These are phyloP conservation scores for Microcyclospora pomicola DNA, from an alignment of 2,329 filamentous ascomycete species.

Conservation along the genomic window DNA sequence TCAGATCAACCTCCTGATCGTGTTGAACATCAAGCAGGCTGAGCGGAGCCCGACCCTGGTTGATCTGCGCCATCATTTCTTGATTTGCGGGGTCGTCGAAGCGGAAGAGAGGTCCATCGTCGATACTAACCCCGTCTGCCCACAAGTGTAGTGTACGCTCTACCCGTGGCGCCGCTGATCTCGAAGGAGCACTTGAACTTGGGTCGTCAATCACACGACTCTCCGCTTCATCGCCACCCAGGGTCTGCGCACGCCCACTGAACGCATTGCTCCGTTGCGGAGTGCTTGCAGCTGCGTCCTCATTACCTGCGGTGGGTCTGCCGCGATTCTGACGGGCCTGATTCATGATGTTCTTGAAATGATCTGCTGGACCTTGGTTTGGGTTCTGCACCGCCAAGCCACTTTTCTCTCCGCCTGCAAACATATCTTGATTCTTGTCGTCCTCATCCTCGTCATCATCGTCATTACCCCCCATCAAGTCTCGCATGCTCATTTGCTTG, in stretches of 20 bases:
- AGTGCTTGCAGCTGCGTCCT: conserved; percentile 28
- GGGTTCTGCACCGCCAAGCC: conserved; percentile 55
- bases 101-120: conserved; percentile 62
- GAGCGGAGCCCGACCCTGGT: conserved; percentile 60
- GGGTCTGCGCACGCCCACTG: conserved; percentile 56
- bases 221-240: conserved; percentile 63
- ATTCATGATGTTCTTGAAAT: conserved; percentile 37
- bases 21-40: conserved; percentile 64
- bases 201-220: conserved; percentile 57
- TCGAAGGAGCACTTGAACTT: conserved; percentile 15
- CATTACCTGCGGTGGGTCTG: conserved; percentile 38
- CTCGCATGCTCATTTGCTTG: conserved; percentile 29
- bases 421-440: conserved; percentile 53
- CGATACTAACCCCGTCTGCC: conserved; percentile 74
- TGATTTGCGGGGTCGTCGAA: conserved; percentile 69
- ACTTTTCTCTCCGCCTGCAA: conserved; percentile 77
- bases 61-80: conserved; percentile 59
- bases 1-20: conserved; percentile 65
- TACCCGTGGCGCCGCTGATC: conserved; percentile 32
- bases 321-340: conserved; percentile 42
- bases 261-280: conserved; percentile 36
- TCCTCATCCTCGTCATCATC: conserved; percentile 48
- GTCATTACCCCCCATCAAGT: conserved; percentile 33
- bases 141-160: conserved; percentile 64
- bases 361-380: conserved; percentile 32